Percentiles rank a stretch among this genome's conserved stretches.
Evolutionary conservation across 2,329 filamentous ascomycete genomes (phyloP).

Genomic region (Myrmaecium sp.): DNA sequence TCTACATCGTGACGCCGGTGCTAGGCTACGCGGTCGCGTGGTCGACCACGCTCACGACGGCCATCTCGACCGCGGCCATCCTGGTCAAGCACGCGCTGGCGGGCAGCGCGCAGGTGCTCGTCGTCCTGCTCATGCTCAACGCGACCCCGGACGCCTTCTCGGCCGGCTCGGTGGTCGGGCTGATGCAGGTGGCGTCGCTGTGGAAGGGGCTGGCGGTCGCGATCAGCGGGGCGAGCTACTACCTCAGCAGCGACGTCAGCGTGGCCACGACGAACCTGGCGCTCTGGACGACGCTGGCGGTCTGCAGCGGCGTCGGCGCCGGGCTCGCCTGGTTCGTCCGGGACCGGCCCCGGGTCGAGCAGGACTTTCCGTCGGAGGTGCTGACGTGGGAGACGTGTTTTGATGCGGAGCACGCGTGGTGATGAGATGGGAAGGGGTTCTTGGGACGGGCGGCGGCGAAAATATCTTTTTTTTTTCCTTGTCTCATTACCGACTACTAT

Average conservation of each 20-base stretch:
- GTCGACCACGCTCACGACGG: constrained; percentile 15
- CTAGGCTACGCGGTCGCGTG: constrained; percentile 20
- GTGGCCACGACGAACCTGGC: constrained; percentile 27
- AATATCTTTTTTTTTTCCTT: too few species aligned
- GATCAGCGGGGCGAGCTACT: constrained; percentile 28
- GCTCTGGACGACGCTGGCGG: constrained; percentile 26
- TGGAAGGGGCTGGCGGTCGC: constrained; percentile 31
- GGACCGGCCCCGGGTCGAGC: constrained; percentile 26
- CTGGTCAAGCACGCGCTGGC: constrained; percentile 26
- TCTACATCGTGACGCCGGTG: constrained; percentile 24
- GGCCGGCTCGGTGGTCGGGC: constrained; percentile 29
- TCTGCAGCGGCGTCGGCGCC: constrained; percentile 24
- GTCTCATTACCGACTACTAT: too few species aligned
- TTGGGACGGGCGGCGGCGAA: too few species aligned
- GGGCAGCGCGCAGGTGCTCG: constrained; percentile 24
- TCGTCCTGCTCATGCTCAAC: constrained; percentile 29
- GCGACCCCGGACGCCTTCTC: constrained; percentile 30
- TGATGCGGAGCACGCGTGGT: constrained; percentile 18
- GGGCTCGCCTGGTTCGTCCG: constrained; percentile 27
- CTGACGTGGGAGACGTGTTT: constrained; percentile 30
- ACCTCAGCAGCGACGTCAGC: constrained; percentile 26
- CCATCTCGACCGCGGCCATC: constrained; percentile 23
- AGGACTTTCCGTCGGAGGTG: constrained; percentile 25
- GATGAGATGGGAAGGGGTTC: constrained; percentile 1
- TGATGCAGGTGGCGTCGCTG: constrained; percentile 28